Conservation (phyloP, 305 asterid genomes). For the Solanum hybrid region DNA sequence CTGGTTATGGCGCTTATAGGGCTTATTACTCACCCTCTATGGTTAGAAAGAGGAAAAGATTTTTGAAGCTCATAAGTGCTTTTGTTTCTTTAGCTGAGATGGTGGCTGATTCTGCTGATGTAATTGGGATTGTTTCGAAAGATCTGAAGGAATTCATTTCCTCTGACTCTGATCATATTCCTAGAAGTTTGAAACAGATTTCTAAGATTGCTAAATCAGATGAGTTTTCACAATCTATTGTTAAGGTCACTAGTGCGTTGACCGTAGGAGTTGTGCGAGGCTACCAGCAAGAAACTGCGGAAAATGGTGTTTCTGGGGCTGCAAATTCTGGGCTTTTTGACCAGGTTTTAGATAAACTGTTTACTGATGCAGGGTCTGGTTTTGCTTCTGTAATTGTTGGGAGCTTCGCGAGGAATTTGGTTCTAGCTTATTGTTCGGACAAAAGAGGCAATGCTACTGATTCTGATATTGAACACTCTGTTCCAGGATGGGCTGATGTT, state of each 20-base stretch:
- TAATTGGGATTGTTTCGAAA: slow-evolving; percentile 47
- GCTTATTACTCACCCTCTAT: slow-evolving; percentile 45
- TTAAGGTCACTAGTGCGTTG: slow-evolving; percentile 32
- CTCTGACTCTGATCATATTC: slow-evolving; percentile 58
- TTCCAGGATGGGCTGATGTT: slow-evolving; percentile 30
- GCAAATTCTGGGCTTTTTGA: slow-evolving; percentile 19
- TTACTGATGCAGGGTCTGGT: slow-evolving; percentile 56
- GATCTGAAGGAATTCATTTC: slow-evolving; percentile 45
- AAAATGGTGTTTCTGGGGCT: background rate
- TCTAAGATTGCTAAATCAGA: slow-evolving; percentile 46
- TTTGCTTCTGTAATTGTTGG: slow-evolving; percentile 68
- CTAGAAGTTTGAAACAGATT: slow-evolving; percentile 58
- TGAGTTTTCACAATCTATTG: slow-evolving; percentile 43
- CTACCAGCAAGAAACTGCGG: slow-evolving; percentile 10
- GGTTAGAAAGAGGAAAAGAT: slow-evolving; percentile 38
- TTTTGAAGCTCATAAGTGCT: slow-evolving; percentile 31
- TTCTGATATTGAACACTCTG: background rate
- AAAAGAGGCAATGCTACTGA: background rate
- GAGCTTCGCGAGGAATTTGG: slow-evolving; percentile 48
- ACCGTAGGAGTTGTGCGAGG: slow-evolving; percentile 52
- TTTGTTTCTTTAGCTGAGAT: slow-evolving; percentile 40
- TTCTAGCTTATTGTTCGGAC: slow-evolving; percentile 29
- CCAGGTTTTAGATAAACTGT: slow-evolving; percentile 36
- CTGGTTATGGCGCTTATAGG: slow-evolving; percentile 42
- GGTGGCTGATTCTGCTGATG: slow-evolving; percentile 61